Evolutionary conservation across 768 basidiomycete genomes (phyloP), one percentile per base, ranked within the genome.

Genomic region (Collybia mongolica): DNA sequence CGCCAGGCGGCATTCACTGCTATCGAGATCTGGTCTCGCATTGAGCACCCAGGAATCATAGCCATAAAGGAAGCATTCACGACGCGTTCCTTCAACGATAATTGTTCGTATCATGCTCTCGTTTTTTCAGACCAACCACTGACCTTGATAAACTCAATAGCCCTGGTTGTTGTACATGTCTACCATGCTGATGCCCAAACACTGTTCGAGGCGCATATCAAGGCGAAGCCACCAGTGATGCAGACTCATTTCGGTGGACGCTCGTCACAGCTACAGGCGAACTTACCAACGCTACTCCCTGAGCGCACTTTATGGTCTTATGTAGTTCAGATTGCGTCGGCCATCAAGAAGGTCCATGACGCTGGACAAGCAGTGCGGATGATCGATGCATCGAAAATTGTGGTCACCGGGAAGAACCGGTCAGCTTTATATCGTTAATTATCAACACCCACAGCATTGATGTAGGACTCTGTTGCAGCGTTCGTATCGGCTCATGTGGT

Each of bases 221-320:
- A 84, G 46, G 72, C 79, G 24, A 80, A 77, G 57, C 63, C 77
- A 1, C 67, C 70, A 2, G 51, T 53, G 35, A 52, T 57, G 38
- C 58, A 59, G 23, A 60, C 44, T 37, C 52, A 35, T 54, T 61
- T 41, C 53, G 61, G 51, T 32, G 53, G 62, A 18, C 61, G 63
- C 14, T 57, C 58, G 7, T 48, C 60, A 19, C 60, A 61, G 28
- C 55, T 54, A 22, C 63, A 60, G 24, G 54, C 57, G 1, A 59
- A 64, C 36, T 50, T 55, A n/a, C 53, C 57, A 6, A 53, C 56
- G 8, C 61, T 71, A 14, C 70, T 98, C 18, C 77, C 88, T 0
- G 97, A 99, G 65, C 76, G 86, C 15, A 83, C 86, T 0, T 64
- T 99, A 2, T 99, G 97, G 97, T 87, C 88, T 2, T 98, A 94